Base-by-base conservation (phyloP, 805 yeast species). In the Saturnispora zaruensis region DNA sequence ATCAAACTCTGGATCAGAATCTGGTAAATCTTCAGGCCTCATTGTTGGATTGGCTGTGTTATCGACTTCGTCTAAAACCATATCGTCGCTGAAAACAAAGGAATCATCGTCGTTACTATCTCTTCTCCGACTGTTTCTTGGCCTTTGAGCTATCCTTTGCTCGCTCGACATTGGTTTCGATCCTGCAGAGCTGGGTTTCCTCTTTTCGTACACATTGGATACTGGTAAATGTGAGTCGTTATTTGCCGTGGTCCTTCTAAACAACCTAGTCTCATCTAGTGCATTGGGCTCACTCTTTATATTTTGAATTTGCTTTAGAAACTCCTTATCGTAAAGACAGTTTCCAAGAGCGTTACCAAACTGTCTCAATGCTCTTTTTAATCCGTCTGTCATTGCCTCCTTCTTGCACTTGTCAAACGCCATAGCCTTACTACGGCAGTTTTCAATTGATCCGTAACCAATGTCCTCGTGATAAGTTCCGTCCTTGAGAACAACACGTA, bases 321-420 rank as follows among this genome's bases (percentile, higher is more conserved):
- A 82, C 46, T 78, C 79, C 57, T 82, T 82, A 61, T 86, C 95
- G 58, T 86, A 86, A n/a, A 86, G 73, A 65, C 95, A 86, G 59
- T 86, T 86, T 1, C 95, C 95, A 60, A 86, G 66, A 0, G 86
- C 81, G 56, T 82, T 78, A 36, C 95, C 96, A 60, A 88, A 87
- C 55, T 84, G 81, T 53, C 95, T 70, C 48, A 90, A 69, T 13
- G 91, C 82, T 45, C 93, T 71, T 65, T 88, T 89, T 51, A 84
- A 66, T 0, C 86, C 96, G 63, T 86, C 90, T 0, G 90, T 84
- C n/a, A 83, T 76, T 0, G 96, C 93, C 58, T 85, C 93, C 58
- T 87, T 86, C 62, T 80, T 82, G 50, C 95, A 84, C 61, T 86
- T 88, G 48, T 80, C 87, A 62, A 77, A 83, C 0, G 95, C 91